phyloP scores from a whole-genome alignment of 1,284 basidiomycete species.

The Anthracocystis setariae region DNA sequence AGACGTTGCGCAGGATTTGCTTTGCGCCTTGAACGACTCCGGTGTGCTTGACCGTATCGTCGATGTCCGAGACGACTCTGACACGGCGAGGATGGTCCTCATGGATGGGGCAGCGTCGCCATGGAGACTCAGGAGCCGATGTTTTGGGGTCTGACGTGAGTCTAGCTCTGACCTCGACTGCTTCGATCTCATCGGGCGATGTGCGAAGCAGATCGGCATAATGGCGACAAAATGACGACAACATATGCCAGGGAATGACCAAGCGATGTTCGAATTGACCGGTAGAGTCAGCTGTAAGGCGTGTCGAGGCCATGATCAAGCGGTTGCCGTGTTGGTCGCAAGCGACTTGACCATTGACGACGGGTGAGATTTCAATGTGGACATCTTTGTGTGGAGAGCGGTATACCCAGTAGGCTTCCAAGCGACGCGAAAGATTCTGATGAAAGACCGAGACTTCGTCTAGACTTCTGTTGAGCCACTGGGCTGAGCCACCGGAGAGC shows the following conservation, averaged over 20 bases:
- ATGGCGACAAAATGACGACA: conserved; percentile 44
- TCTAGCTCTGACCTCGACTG: conserved; percentile 35
- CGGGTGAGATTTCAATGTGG: conserved; percentile 48
- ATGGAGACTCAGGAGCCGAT: conserved; percentile 17
- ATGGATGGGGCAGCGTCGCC: conserved; percentile 36
- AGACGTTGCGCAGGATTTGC: conserved; percentile 70
- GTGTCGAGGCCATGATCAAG: conserved; percentile 40
- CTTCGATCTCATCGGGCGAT: conserved; percentile 28
- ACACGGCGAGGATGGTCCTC: conserved; percentile 39
- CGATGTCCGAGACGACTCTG: conserved; percentile 87
- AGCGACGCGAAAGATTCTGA: conserved; percentile 42
- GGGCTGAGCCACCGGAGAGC: conserved; percentile 36
- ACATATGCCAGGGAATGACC: conserved; percentile 47
- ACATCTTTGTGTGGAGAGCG: conserved; percentile 45
- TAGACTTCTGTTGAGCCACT: conserved; percentile 47
- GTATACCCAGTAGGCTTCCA: conserved; percentile 59
- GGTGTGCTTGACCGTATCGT: conserved; percentile 84
- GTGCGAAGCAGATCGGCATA: conserved; percentile 19
- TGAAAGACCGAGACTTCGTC: conserved; percentile 53
- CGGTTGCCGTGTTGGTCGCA: conserved; percentile 20
- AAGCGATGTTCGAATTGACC: conserved; percentile 44
- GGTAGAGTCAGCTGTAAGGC: conserved; percentile 32
- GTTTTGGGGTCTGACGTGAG: conserved; percentile 9
- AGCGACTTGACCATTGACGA: conserved; percentile 34
- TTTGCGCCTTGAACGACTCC: conserved; percentile 66